Evolutionary conservation across 345 rosid genomes (phyloP), one percentile per base, ranked within the genome.

Genomic region (Gossypium longicalyx): DNA sequence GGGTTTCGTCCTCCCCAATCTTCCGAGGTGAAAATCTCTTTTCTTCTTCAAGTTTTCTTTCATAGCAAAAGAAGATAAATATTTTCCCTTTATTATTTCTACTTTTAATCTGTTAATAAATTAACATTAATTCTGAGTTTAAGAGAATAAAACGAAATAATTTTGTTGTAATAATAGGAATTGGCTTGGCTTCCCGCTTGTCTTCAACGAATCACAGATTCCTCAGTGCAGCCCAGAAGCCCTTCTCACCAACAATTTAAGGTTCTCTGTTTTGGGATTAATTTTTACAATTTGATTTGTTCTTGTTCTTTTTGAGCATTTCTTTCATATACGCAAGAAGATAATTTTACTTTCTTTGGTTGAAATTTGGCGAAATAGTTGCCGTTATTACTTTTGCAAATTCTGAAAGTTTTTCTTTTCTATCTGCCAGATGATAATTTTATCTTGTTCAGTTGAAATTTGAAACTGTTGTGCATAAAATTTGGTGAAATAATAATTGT

Each of bases 1-100:
- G 89, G 87, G 78, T 84, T 89, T 80, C 93, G 87, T 52, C 84
- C 52, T 75, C 88, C 91, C 62, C 91, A 81, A 70, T 86, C 86
- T 78, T 85, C 88, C 52, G 89, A 86, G 86, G 91, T 85, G 77
- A 49, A 23, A 66, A 41, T 49, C 11, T 16, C 72, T 71, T 12
- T 9, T 45, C 45, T 19, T 60, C 43, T 13, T 34, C 8, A 20
- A 22, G 13, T 3, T 48, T 27, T 52, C 34, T 10, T 27, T 22
- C 10, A 0, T n/a, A 1, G 12, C n/a, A 1, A 61, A 8, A 2
- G 23, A 16, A 27, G 29, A 10, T 11, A 44, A 5, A 19, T 1
- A n/a, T 65, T 11, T 20, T 23, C 7, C 69, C 13, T 41, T 41
- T n/a, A 1, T 59, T 53, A 16, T 22, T 44, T 56, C 2, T 43